Percentiles rank a stretch among this genome's conserved stretches.
These are phyloP conservation scores for Filobasidium wieringae DNA, from an alignment of 768 basidiomycete genomes.

Conservation along the genomic window DNA sequence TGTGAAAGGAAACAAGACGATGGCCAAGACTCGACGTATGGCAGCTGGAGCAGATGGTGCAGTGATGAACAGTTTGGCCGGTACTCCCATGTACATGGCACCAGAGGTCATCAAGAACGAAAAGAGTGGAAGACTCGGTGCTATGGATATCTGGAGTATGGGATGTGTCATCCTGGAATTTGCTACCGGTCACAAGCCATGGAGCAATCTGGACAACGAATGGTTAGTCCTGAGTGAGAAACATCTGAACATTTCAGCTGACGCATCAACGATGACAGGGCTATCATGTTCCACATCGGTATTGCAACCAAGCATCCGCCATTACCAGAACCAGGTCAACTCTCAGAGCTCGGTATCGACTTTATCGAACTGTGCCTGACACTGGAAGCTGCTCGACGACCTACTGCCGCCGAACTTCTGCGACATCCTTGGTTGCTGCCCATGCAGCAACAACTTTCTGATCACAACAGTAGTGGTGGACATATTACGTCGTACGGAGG, in stretches of 20 bases:
- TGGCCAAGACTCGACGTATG: conserved; percentile 50
- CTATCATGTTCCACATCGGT: conserved; percentile 99
- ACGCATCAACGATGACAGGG: conserved; percentile 47
- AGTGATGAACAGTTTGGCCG: conserved; percentile 68
- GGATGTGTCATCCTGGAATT: conserved; percentile 97
- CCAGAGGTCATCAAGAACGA: conserved; percentile 97
- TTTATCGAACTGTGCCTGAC: conserved; percentile 87
- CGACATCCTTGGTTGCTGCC: conserved; percentile 82
- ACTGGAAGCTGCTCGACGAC: conserved; percentile 71
- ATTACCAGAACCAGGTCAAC: conserved; percentile 77
- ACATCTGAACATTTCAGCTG: not conserved
- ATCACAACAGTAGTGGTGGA: not conserved
- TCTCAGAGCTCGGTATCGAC: conserved; percentile 76
- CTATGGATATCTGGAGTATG: conserved; percentile 97
- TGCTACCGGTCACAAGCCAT: conserved; percentile 91
- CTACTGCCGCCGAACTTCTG: conserved; percentile 72
- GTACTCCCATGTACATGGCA: conserved; percentile 99
- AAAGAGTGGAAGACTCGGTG: conserved; percentile 70
- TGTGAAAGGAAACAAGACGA: conserved; percentile 68
- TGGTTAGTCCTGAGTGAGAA: conserved; percentile 52
- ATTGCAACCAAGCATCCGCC: conserved; percentile 94
- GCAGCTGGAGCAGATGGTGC: conserved; percentile 21
- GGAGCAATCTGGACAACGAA: conserved; percentile 98
- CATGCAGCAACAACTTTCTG: conserved; percentile 4
- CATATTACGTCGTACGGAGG: too few relatives aligned